phyloP scores from a whole-genome alignment of 805 yeast genomes.

The Schwanniomyces yamadae region DNA sequence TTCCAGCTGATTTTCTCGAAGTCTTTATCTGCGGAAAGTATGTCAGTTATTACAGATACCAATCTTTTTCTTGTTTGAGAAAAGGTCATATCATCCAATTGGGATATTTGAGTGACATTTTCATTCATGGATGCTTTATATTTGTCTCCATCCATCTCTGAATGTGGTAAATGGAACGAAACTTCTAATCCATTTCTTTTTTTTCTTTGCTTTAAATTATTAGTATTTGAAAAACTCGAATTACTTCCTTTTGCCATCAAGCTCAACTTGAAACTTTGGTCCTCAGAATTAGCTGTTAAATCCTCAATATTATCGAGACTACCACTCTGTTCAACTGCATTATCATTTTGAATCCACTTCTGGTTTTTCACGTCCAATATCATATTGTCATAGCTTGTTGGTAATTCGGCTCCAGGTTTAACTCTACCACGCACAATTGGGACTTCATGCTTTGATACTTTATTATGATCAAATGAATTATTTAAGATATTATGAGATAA shows the following conservation, averaged over 20 bases:
- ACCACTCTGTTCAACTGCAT: slow-evolving; percentile 17
- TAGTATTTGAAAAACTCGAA: slow-evolving; percentile 1
- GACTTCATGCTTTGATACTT: slow-evolving; percentile 5
- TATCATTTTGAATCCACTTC: slow-evolving; percentile 25
- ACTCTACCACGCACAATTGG: slow-evolving; percentile 28
- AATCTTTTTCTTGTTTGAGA: slow-evolving; percentile 44
- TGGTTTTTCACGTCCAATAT: slow-evolving; percentile 28
- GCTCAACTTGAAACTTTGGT: slow-evolving; percentile 1
- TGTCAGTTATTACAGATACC: slow-evolving; percentile 46
- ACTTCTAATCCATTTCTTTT: slow-evolving; percentile 27
- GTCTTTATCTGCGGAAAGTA: slow-evolving; percentile 30
- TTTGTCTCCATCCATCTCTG: slow-evolving; percentile 12
- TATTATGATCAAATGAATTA: slow-evolving; percentile 2
- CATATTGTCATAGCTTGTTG: slow-evolving; percentile 37
- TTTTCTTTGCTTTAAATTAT: background rate
- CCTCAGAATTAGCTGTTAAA: slow-evolving; percentile 18
- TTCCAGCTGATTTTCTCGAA: slow-evolving; percentile 44
- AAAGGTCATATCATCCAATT: slow-evolving; percentile 46
- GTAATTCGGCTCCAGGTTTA: slow-evolving; percentile 32
- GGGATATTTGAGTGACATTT: slow-evolving; percentile 44
- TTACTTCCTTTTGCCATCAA: background rate
- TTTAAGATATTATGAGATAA: slow-evolving; percentile 15
- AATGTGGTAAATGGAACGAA: slow-evolving; percentile 39
- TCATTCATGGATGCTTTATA: slow-evolving; percentile 14
- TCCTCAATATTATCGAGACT: slow-evolving; percentile 42